Evolutionary conservation across 2,329 filamentous ascomycete genomes (phyloP).

Genomic region (Berkeleyomyces basicola): DNA sequence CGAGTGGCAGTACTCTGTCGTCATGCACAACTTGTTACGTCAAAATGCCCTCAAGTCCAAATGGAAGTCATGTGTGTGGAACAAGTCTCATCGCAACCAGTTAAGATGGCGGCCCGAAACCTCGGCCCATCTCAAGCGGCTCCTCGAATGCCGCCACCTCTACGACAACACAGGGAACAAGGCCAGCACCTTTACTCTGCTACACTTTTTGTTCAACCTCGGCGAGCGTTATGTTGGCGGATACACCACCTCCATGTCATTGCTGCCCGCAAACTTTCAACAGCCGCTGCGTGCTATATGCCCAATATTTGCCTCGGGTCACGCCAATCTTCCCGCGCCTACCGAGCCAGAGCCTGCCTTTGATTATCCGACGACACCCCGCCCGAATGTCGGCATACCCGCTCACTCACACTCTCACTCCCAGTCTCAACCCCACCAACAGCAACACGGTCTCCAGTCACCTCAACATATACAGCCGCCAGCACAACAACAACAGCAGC

Average conservation of each 20-base stretch:
- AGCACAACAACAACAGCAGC: constrained; percentile 5
- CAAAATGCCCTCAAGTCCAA: constrained; percentile 27
- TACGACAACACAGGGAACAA: constrained; percentile 22
- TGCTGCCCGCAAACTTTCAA: constrained; percentile 11
- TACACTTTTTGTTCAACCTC: constrained; percentile 28
- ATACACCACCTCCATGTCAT: constrained; percentile 22
- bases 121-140: constrained; percentile 28
- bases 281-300: constrained; percentile 16
- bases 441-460: neutral
- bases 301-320: constrained; percentile 12
- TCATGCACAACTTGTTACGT: constrained; percentile 29
- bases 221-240: constrained; percentile 20
- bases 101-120: constrained; percentile 27
- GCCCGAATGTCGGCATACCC: neutral
- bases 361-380: constrained; percentile 4
- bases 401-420: neutral
- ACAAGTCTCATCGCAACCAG: constrained; percentile 26
- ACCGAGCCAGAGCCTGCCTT: constrained; percentile 8
- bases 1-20: constrained; percentile 28
- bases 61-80: constrained; percentile 31
- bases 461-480: neutral
- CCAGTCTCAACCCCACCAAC: neutral
- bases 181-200: constrained; percentile 19
- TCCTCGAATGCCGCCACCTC: constrained; percentile 29
- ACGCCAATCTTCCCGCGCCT: constrained; percentile 4